Conservation (phyloP, 1,284 basidiomycete species). For the Crepidotus sp. region DNA sequence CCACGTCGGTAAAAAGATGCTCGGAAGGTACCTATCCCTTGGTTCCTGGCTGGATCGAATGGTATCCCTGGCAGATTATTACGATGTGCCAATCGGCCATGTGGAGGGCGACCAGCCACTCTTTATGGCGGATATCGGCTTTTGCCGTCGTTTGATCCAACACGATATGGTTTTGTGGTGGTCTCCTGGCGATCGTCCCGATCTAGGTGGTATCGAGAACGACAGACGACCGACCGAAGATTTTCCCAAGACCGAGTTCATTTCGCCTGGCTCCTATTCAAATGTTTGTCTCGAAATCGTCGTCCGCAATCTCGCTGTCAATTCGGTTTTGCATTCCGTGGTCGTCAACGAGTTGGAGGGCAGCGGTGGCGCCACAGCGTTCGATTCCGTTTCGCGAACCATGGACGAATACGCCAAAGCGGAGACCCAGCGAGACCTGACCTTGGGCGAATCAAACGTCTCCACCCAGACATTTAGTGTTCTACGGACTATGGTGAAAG, state of each 20-base stretch:
- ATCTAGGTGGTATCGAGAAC: slow-evolving; percentile 89
- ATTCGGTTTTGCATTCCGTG: slow-evolving; percentile 90
- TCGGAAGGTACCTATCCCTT: slow-evolving; percentile 74
- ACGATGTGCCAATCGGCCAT: slow-evolving; percentile 89
- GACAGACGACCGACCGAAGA: slow-evolving; percentile 77
- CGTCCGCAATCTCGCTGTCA: slow-evolving; percentile 87
- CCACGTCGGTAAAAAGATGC: slow-evolving; percentile 69
- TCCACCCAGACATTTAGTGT: slow-evolving; percentile 84
- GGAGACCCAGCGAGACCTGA: slow-evolving; percentile 67
- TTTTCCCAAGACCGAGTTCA: slow-evolving; percentile 80
- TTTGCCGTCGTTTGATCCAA: slow-evolving; percentile 77
- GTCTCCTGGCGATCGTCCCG: slow-evolving; percentile 85
- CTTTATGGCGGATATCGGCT: slow-evolving; percentile 83
- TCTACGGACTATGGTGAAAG: slow-evolving; percentile 83
- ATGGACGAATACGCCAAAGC: slow-evolving; percentile 86
- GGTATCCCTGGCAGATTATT: slow-evolving; percentile 80
- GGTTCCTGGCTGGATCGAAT: slow-evolving; percentile 79
- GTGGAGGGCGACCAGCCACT: slow-evolving; percentile 86
- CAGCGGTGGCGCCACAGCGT: slow-evolving; percentile 83
- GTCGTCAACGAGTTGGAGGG: slow-evolving; percentile 97
- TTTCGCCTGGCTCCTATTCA: slow-evolving; percentile 80
- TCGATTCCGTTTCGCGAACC: slow-evolving; percentile 88
- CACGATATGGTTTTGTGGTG: slow-evolving; percentile 97
- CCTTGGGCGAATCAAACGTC: slow-evolving; percentile 87
- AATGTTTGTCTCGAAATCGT: slow-evolving; percentile 91